Base-by-base conservation (phyloP, 768 basidiomycete genomes). In the Tephrocybe sp. region DNA sequence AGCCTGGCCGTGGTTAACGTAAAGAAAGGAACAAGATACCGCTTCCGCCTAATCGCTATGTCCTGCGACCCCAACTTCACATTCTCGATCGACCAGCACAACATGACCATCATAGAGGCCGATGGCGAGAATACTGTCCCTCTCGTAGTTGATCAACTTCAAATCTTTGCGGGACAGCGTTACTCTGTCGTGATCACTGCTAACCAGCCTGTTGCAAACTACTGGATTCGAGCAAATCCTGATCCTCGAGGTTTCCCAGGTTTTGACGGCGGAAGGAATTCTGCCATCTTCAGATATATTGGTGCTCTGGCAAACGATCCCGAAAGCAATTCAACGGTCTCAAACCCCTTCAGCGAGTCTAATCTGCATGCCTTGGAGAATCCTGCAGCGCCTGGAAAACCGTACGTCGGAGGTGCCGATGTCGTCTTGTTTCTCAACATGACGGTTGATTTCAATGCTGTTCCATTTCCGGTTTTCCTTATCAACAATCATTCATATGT, bases 101-200 rank as follows among this genome's bases (percentile, higher is more conserved):
- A 60, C 4, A 56, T 80, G 68, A 80, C 75, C 4, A 65, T 83
- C 44, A 82, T 83, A 32, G 81, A 83, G 55, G 76, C 62, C 1
- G 82, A 83, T 39, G 72, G 75, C 1, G 64, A 61, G 37, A 73
- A 74, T 54, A 71, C 70, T 0, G 34, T 58, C 19, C 76, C 81
- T 0, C 60, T 75, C 6, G 61, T 64, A 3, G 78, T 78, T 3
- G 75, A 78, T 39, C 68, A 63, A 12, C 61, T 73, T 31, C 54
- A 75, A 25, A 75, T 84, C 30, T 78, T 70, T 40, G 64, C 60
- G 11, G 64, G 54, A 13, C 54, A 55, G 22, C 54, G 54, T 38
- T 55, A 55, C 42, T 55, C 65, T 1, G 64, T 64, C 27, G 66
- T 82, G 5, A 57, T 80, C 13, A 67, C 61, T 9, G 76, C 80